Base-by-base conservation (phyloP, 257 asterid genomes). In the Cordia subcordata region DNA sequence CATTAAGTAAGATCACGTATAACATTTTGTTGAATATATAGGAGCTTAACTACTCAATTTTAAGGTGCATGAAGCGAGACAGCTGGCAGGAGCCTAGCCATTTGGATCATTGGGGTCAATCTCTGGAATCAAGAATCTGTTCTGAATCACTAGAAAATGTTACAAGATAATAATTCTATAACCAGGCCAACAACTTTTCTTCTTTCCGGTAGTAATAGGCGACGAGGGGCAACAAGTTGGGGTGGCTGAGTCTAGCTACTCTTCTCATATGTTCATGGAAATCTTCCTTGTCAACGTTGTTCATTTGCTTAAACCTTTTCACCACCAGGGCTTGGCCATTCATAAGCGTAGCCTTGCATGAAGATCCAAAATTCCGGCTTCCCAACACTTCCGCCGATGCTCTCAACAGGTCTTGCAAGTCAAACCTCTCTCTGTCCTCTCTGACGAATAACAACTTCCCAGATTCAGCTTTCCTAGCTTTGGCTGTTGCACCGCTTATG, bases 181-280 rank as follows among this genome's bases (percentile, higher is more conserved):
- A 27, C 35, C 6, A 27, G 35, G 35, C 35, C 35, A 27, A 47
- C 20, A 90, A 79, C 82, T 90, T 90, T 81, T 90, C 97, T 61
- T 90, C 94, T 55, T 81, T 90, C 47, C 97, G 79, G n/a, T 90
- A 90, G 69, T 84, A 77, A 53, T 90, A 90, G 17, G 97, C 97
- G 1, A 90, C 92, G 32, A 90, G 72, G 0, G 97, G 92, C 46
- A 90, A 64, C 58, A 90, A 62, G 37, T 86, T 90, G 3, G 84
- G 85, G 72, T 90, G 94, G 13, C 68, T 65, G 33, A 90, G 82
- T 53, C 88, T 67, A 11, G 88, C 94, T 4, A 90, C 55, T 74
- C 95, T 79, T 53, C 87, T 90, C 97, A 90, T 90, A 73, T 90
- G 95, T 63, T 90, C 95, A 11, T 86, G 92, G 74, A 90, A 90